Evolutionary conservation across 1,284 basidiomycete genomes (phyloP), one percentile per base, ranked within the genome.

Genomic region (Fomitopsis betulina): DNA sequence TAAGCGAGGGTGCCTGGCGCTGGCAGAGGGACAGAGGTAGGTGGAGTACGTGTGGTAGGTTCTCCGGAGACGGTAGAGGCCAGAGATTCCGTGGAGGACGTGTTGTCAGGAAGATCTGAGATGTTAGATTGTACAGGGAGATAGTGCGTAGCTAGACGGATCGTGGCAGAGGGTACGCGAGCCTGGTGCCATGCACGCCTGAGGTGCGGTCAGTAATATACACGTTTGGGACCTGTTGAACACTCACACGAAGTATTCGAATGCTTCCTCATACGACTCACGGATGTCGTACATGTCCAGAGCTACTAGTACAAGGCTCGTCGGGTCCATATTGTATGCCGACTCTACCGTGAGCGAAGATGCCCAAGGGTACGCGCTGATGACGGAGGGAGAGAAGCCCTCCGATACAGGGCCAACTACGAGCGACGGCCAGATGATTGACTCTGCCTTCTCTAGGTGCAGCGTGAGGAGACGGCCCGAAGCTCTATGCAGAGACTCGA

Each of bases 161-260:
- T 86, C 3, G 87, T 86, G 1, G 89, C 83, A 7, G 87, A 83
- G 12, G 89, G 87, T 6, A 85, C 75, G 66, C 83, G 86, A 1
- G 85, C 82, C 69, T 87, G 86, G 55, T 86, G 85, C 89, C 89
- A 91, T 42, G 89, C 87, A 54, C 88, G 89, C 62, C 89, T 91
- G 64, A n/a, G 60, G 37, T 56, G 56, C 43, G 21, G 23, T 38
- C 15, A 51, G 27, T 5, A 23, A 5, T 47, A 17, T n/a, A 39
- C 39, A 54, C 43, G 60, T 33, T 50, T n/a, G n/a, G n/a, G n/a
- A n/a, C n/a, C n/a, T n/a, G n/a, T n/a, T 27, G 62, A 4, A 33
- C 10, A 49, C 89, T 70, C 69, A 89, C 89, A 89, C 71, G 63
- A 91, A 89, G 63, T 81, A 89, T 73, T 91, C 89, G 64, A 92